Evolutionary conservation across 2,329 filamentous ascomycete genomes (phyloP).

Genomic region (Cryphonectria japonica): DNA sequence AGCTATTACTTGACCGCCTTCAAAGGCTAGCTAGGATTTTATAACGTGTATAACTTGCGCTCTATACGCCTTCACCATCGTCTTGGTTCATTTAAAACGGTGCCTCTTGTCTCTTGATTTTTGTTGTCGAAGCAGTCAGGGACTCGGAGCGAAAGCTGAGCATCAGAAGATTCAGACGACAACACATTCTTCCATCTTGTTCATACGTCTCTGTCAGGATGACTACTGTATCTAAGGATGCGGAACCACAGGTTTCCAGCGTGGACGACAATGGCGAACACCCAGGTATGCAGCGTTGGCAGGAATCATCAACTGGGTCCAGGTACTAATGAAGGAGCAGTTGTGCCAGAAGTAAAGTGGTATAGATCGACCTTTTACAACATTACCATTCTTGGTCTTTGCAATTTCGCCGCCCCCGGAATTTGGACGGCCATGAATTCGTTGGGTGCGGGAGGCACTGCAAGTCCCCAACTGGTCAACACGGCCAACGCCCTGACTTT

Average conservation of each 20-base stretch:
- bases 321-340: conserved; percentile 5
- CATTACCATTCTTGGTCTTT: conserved; percentile 70
- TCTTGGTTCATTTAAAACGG: no score
- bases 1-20: background rate
- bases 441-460: conserved; percentile 47
- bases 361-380: conserved; percentile 75
- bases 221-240: background rate
- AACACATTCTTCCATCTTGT: no score
- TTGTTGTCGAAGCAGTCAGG: background rate
- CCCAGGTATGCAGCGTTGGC: background rate
- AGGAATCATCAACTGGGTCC: no score
- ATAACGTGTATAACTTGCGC: background rate
- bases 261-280: background rate
- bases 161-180: background rate
- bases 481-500: conserved; percentile 52
- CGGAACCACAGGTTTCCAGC: conserved; percentile 5
- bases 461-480: conserved; percentile 47
- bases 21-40: background rate
- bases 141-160: background rate
- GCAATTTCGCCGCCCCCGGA: conserved; percentile 71
- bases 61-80: background rate
- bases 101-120: background rate
- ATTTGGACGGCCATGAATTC: conserved; percentile 55
- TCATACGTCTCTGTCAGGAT: background rate
- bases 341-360: conserved; percentile 57